phyloP scores from a whole-genome alignment of 2,329 filamentous ascomycete genomes.

The Pyrenophora seminiperda region DNA sequence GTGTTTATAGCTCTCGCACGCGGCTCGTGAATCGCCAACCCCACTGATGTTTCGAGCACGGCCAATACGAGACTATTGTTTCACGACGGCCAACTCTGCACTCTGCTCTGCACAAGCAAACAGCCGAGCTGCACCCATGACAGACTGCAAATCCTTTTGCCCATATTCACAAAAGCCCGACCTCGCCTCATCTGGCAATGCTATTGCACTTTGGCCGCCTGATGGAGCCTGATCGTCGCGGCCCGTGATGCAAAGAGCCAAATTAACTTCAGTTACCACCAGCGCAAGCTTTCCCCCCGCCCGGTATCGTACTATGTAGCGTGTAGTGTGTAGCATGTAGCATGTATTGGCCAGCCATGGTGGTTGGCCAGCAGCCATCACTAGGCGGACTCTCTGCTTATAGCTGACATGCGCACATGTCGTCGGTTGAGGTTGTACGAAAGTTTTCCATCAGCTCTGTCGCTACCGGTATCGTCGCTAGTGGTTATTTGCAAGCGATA shows the following conservation, averaged over 20 bases:
- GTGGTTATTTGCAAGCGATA: too few relatives aligned
- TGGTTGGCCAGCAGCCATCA: too few relatives aligned
- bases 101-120: slow-evolving; percentile 1
- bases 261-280: slow-evolving; percentile 28
- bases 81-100: slow-evolving; percentile 18
- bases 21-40: slow-evolving; percentile 15
- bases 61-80: slow-evolving; percentile 27
- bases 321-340: too few relatives aligned
- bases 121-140: neutral
- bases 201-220: slow-evolving; percentile 1
- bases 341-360: neutral
- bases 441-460: too few relatives aligned
- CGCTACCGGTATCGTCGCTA: too few relatives aligned
- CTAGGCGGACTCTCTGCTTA: neutral
- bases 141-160: slow-evolving; percentile 4
- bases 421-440: too few relatives aligned
- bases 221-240: slow-evolving; percentile 16
- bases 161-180: slow-evolving; percentile 13
- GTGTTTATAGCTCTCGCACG: slow-evolving; percentile 5
- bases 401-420: too few relatives aligned
- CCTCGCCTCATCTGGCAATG: slow-evolving; percentile 8
- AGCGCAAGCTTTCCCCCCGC: slow-evolving; percentile 13
- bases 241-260: slow-evolving; percentile 24
- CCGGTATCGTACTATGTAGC: too few relatives aligned
- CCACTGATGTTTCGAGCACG: slow-evolving; percentile 15